Base-by-base conservation (phyloP, 495 filamentous ascomycete species). In the Neurospora sp. region DNA sequence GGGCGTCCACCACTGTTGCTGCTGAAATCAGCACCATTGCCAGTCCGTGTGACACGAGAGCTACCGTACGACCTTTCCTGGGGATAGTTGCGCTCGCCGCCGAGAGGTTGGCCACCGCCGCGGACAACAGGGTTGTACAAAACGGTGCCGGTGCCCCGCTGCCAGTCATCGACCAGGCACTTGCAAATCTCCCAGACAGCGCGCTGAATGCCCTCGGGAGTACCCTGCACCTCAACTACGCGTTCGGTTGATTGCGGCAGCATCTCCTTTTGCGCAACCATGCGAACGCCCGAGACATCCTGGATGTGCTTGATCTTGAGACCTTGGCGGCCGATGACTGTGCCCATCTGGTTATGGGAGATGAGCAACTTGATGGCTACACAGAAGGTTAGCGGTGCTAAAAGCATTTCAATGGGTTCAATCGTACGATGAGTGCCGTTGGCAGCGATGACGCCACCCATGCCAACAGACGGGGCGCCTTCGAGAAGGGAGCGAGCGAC, bases 201-300 rank as follows among this genome's bases (percentile, higher is more conserved):
- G 82, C 93, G 93, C 81, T 97, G 93, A 77, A 99, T 94, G 65
- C 96, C 94, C 41, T 96, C 93, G 39, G 96, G 93, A 8, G 90
- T 93, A 77, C 96, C 96, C 80, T 95, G 92, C 69, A 99, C 92
- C 80, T 98, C 96, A 71, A 99, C 96, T 76, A 99, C 93, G 68
- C 96, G 92, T 84, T 99, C 96, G n/a, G 96, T 99, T 14, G 96
- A 99, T 81, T 98, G 96, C 37, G 96, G 96, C 40, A 98, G 90
- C 96, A 99, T 98, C 79, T 99, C 96, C 84, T 99, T 99, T 81
- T 98, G 94, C 69, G 96, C 96, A 40, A 98, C 94, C 96, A 99
- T 98, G 76, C 96, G 93, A 72, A 98, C 95, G 74, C 94, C 94
- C 4, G 96, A 98, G 12, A 91, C 90, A 83, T 99, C 96, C 81